Conservation (phyloP, 1,139 yeast species). For the Taiozyma sp. region DNA sequence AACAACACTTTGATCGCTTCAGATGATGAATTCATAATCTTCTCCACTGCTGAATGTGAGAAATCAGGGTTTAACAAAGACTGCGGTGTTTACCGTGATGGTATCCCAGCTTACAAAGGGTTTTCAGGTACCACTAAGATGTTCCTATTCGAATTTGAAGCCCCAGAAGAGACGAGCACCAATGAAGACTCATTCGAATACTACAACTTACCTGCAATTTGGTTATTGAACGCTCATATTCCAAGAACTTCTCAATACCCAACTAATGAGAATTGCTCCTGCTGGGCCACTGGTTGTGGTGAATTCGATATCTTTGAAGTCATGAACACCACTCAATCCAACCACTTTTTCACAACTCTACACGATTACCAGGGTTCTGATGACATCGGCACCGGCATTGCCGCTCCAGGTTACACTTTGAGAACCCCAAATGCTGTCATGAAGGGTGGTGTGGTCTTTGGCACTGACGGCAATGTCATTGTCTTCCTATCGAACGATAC, state of each 20-base stretch:
- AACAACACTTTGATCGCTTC: conserved; percentile 47
- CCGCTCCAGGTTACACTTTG: conserved; percentile 49
- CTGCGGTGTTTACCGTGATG: conserved; percentile 71
- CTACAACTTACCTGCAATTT: conserved; percentile 71
- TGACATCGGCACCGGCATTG: conserved; percentile 54
- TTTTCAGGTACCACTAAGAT: conserved; percentile 61
- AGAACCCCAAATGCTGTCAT: conserved; percentile 39
- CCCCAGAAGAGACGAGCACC: conserved; percentile 45
- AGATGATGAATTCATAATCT: conserved; percentile 55
- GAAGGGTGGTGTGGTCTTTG: conserved; percentile 72
- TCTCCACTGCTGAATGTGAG: conserved; percentile 54
- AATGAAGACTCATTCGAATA: conserved; percentile 32
- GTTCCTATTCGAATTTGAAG: conserved; percentile 66
- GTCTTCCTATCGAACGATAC: conserved; percentile 60
- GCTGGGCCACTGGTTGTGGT: conserved; percentile 80
- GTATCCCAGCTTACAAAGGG: conserved; percentile 73
- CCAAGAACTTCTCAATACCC: conserved; percentile 79
- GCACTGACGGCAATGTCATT: conserved; percentile 52
- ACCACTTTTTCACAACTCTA: conserved; percentile 56
- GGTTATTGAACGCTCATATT: conserved; percentile 73
- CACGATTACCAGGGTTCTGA: conserved; percentile 73
- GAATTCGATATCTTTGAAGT: conserved; percentile 78
- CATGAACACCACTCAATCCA: conserved; percentile 48
- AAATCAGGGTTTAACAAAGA: conserved; percentile 38
- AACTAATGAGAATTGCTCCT: conserved; percentile 57